Percentiles rank a stretch among this genome's conserved stretches.
Conservation (phyloP, 768 basidiomycete genomes). For the Tephrocybe sp. region DNA sequence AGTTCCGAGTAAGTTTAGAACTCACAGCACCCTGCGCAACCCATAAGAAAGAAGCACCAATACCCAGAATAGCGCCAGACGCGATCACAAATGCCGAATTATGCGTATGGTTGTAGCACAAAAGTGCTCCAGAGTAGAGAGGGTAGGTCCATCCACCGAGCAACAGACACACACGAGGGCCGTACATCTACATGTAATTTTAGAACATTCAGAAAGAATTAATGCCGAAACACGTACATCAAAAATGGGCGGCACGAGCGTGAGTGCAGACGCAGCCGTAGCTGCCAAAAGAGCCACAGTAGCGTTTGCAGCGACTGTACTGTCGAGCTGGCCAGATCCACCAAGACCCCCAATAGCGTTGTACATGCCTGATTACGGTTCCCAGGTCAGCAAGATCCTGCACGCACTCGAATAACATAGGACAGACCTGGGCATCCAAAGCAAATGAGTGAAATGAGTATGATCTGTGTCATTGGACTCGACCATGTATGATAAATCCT, state of each 20-base stretch:
- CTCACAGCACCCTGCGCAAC: slow-evolving; percentile 28
- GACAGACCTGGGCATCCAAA: slow-evolving; percentile 29
- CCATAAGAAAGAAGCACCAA: slow-evolving; percentile 29
- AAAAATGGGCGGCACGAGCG: slow-evolving; percentile 27
- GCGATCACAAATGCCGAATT: slow-evolving; percentile 29
- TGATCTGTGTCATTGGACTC: slow-evolving; percentile 26
- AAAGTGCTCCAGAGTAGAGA: slow-evolving; percentile 26
- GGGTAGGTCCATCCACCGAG: slow-evolving; percentile 28
- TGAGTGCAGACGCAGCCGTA: slow-evolving; percentile 28
- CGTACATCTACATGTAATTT: slow-evolving; percentile 25
- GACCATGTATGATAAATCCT: slow-evolving; percentile 19
- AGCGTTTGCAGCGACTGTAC: slow-evolving; percentile 29
- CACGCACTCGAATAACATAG: too few species aligned
- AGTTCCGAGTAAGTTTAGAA: background rate
- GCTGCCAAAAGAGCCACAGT: slow-evolving; percentile 27
- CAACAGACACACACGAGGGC: slow-evolving; percentile 25
- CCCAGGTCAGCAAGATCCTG: background rate
- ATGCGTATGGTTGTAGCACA: slow-evolving; percentile 27
- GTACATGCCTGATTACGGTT: slow-evolving; percentile 24
- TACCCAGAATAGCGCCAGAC: slow-evolving; percentile 26
- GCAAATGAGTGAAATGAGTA: slow-evolving; percentile 27
- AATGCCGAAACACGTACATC: slow-evolving; percentile 18
- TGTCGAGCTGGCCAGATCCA: slow-evolving; percentile 29
- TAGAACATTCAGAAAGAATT: too few species aligned
- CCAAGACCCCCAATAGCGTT: slow-evolving; percentile 28